Evolutionary conservation across 1,284 basidiomycete species (phyloP).

Genomic region (Ganoderma boninense): DNA sequence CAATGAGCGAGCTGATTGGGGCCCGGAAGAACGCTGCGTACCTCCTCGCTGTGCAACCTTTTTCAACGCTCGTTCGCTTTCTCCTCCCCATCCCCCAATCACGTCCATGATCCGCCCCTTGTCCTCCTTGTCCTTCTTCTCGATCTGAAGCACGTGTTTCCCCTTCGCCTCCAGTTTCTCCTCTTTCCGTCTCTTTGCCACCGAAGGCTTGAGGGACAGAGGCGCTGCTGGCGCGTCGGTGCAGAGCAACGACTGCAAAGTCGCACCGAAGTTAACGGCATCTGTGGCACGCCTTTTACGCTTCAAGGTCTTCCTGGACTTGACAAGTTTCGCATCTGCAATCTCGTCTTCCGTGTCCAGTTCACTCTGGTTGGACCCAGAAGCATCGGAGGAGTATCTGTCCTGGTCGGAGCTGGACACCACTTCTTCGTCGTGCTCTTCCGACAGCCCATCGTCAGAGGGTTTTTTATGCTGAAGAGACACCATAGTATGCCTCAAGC

Average conservation of each 20-base stretch:
- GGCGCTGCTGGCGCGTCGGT: constrained; percentile 75
- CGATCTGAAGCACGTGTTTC: constrained; percentile 70
- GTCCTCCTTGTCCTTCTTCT: constrained; percentile 82
- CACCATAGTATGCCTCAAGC: constrained; percentile 33
- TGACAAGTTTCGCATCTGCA: constrained; percentile 56
- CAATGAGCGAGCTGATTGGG: neutral
- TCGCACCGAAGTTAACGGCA: constrained; percentile 75
- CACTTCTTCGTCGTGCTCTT: constrained; percentile 39
- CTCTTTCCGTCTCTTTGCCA: constrained; percentile 71
- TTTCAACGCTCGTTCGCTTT: constrained; percentile 75
- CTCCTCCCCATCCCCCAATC: constrained; percentile 86
- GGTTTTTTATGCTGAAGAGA: constrained; percentile 41
- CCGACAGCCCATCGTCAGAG: constrained; percentile 24
- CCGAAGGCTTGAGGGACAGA: constrained; percentile 78
- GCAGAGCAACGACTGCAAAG: constrained; percentile 71
- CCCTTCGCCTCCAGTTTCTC: constrained; percentile 77
- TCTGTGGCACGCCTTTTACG: constrained; percentile 82
- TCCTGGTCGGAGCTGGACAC: constrained; percentile 37
- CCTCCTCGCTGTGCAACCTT: constrained; percentile 88
- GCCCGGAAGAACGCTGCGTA: constrained; percentile 42
- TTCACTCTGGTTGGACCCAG: constrained; percentile 22
- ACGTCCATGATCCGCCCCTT: constrained; percentile 75
- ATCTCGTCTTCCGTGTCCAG: constrained; percentile 73
- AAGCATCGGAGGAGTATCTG: constrained; percentile 34
- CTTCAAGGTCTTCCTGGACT: constrained; percentile 81